Evolutionary conservation across 2,329 filamentous ascomycete genomes (phyloP).

Genomic region (Endocalyx cinctus): DNA sequence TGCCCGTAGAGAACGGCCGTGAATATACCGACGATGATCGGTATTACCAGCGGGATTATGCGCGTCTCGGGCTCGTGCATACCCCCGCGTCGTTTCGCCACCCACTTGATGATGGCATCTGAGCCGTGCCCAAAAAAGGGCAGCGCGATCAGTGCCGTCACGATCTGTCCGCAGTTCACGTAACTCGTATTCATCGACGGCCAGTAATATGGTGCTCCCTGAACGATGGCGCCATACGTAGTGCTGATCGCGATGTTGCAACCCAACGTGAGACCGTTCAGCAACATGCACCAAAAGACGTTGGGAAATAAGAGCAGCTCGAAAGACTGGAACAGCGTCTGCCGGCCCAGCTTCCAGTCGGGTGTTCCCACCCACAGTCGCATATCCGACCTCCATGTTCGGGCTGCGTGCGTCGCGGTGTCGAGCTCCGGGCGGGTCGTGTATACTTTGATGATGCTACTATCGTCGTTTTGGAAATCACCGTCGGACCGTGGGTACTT

Average conservation of each 20-base stretch:
- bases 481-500: conserved; percentile 33
- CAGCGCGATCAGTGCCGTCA: conserved; percentile 31
- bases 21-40: conserved; percentile 33
- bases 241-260: conserved; percentile 38
- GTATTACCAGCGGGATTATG: conserved; percentile 30
- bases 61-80: conserved; percentile 38
- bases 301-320: conserved; percentile 35
- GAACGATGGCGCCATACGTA: conserved; percentile 33
- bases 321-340: conserved; percentile 22
- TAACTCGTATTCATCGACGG: conserved; percentile 29
- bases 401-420: conserved; percentile 28
- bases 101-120: conserved; percentile 30
- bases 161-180: conserved; percentile 35
- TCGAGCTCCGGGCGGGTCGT: conserved; percentile 27
- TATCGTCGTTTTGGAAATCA: conserved; percentile 29
- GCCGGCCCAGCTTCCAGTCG: conserved; percentile 30
- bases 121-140: conserved; percentile 34
- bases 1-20: conserved; percentile 33
- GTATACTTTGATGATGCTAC: conserved; percentile 12
- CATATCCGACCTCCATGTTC: conserved; percentile 31
- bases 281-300: conserved; percentile 34
- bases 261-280: conserved; percentile 35
- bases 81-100: conserved; percentile 31
- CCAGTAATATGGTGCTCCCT: conserved; percentile 32
- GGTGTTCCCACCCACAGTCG: conserved; percentile 33